Evolutionary conservation across 345 rosid genomes (phyloP), one percentile per base, ranked within the genome.

Genomic region (Camelina sativa): DNA sequence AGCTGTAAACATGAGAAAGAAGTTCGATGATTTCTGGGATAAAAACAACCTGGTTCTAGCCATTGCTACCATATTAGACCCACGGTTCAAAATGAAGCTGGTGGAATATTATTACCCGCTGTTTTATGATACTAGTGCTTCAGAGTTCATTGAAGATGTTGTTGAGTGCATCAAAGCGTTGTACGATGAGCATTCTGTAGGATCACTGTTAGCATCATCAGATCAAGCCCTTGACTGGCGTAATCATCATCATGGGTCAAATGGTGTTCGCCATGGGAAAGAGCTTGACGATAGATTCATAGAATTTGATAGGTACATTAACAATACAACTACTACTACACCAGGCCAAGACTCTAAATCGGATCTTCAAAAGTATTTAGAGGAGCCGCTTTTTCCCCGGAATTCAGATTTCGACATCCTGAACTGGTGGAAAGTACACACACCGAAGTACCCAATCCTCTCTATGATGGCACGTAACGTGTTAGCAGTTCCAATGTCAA

Each of bases 341-440:
- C 86, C 79, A 19, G 51, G 73, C 58, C 84, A 89, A 34, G 86
- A 85, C 73, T 50, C 81, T 7, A 87, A 81, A 63, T 78, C 96
- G 0, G 97, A 91, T 74, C 72, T 89, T 48, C 93, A 87, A 41
- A 89, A 84, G 88, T 91, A 89, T 82, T 76, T 91, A 81, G 93
- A 91, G 67, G 97, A 91, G 50, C 91, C 93, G 10, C 90, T 89
- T 9, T 89, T 91, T 71, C 97, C 97, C 16, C 89, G 93, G 1
- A 83, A 82, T 35, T 83, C 69, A 1, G 91, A 89, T 68, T 88
- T 89, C 47, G 79, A 84, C 72, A 77, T 91, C 47, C 73, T 91
- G 16, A 89, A 86, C 63, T 89, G 97, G 97, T 91, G 96, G 96
- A 89, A 86, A 64, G 96, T 89, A 79, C 91, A 89, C 62, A 84